A percentile compares a stretch with the other conserved stretches of the same genome.
Conservation (phyloP, 352 stramenopile species). For the Pythium biforme region DNA sequence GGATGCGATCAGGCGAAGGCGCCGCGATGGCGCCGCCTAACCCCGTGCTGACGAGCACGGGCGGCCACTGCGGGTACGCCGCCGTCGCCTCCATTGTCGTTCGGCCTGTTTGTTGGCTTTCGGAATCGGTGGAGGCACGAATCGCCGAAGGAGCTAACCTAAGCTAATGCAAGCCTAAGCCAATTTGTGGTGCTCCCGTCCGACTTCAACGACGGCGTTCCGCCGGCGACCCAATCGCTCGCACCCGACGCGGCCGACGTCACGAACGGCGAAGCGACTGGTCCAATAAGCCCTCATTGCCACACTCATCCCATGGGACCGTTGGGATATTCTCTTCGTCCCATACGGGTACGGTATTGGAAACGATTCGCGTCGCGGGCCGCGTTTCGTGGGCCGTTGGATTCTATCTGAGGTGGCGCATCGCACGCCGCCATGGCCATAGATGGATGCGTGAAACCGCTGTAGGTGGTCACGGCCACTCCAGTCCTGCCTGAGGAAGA, state of each 20-base stretch:
- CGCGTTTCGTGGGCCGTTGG: not conserved
- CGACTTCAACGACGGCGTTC: not conserved
- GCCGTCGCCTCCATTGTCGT: constrained; percentile 52
- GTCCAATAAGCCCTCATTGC: not conserved
- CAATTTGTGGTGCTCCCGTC: not conserved
- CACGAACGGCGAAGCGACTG: not conserved
- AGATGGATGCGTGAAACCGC: not conserved
- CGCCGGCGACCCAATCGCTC: not conserved
- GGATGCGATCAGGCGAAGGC: constrained; percentile 45
- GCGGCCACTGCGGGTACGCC: constrained; percentile 55
- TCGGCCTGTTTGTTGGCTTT: not conserved
- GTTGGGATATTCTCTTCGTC: no score
- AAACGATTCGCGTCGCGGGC: not conserved
- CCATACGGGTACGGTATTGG: no score
- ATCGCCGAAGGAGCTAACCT: not conserved
- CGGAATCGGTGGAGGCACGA: constrained; percentile 1
- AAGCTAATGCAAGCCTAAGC: not conserved
- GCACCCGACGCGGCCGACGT: not conserved
- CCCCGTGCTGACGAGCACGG: constrained; percentile 46
- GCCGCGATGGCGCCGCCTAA: constrained; percentile 49
- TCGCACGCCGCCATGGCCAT: no score
- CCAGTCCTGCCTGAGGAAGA: no score
- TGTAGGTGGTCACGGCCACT: not conserved
- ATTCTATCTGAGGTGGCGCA: not conserved
- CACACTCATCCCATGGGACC: not conserved